Conservation (phyloP, 1,284 basidiomycete species). For the Pulchroboletus neoregius region DNA sequence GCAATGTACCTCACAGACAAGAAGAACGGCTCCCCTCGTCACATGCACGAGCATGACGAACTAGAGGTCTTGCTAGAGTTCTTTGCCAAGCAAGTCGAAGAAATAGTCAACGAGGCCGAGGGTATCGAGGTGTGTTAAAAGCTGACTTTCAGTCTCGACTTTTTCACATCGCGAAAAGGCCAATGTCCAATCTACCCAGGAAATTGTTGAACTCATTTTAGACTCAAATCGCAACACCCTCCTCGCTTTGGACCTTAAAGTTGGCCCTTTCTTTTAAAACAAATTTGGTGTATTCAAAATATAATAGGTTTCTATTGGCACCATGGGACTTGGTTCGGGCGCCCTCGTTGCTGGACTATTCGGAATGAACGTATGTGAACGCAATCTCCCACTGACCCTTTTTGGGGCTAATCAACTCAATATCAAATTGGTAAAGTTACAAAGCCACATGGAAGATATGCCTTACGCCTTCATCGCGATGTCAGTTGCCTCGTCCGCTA, state of each 20-base stretch:
- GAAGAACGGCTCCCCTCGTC: slow-evolving; percentile 53
- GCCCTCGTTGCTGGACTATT: slow-evolving; percentile 91
- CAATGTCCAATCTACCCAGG: slow-evolving; percentile 94
- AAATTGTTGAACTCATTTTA: slow-evolving; percentile 95
- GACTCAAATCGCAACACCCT: slow-evolving; percentile 95
- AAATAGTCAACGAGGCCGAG: slow-evolving; percentile 90
- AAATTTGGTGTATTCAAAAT: slow-evolving; percentile 5
- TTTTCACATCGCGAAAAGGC: slow-evolving; percentile 42
- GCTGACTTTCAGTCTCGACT: not conserved
- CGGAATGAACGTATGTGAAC: slow-evolving; percentile 85
- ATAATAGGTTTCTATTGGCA: slow-evolving; percentile 81
- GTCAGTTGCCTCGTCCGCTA: slow-evolving; percentile 50
- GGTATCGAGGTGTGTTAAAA: slow-evolving; percentile 66
- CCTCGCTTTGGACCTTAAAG: slow-evolving; percentile 88
- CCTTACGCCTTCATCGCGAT: slow-evolving; percentile 65
- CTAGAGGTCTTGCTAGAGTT: slow-evolving; percentile 90
- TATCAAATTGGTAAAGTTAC: slow-evolving; percentile 45
- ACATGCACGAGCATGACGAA: slow-evolving; percentile 83
- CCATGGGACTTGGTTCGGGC: slow-evolving; percentile 89
- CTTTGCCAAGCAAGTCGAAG: slow-evolving; percentile 94
- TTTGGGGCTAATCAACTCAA: slow-evolving; percentile 23
- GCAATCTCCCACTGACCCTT: slow-evolving; percentile 17
- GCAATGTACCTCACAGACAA: slow-evolving; percentile 91
- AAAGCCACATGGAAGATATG: slow-evolving; percentile 64
- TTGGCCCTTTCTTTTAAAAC: slow-evolving; percentile 29